phyloP scores from a whole-genome alignment of 495 filamentous ascomycete species.

The Penicillium diatomitis region DNA sequence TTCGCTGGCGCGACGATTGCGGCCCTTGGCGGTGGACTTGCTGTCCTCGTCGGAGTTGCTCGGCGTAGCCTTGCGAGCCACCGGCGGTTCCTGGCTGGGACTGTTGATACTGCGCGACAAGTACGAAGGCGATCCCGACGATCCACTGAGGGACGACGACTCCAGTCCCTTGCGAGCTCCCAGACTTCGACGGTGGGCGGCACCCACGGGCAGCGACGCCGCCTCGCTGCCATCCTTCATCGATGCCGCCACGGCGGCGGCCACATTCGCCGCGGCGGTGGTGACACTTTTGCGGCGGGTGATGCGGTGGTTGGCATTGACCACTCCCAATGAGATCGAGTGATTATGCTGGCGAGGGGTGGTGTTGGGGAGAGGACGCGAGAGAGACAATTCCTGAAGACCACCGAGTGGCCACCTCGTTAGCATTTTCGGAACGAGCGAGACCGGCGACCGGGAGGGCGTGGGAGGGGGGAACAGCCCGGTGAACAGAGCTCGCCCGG shows the following conservation, averaged over 20 bases:
- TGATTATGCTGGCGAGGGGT: constrained; percentile 72
- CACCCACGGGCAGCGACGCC: constrained; percentile 23
- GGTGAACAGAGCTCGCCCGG: not conserved
- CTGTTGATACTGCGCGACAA: constrained; percentile 43
- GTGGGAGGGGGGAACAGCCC: not conserved
- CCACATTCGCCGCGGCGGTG: constrained; percentile 64
- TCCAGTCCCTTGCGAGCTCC: constrained; percentile 38
- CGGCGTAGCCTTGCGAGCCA: constrained; percentile 41
- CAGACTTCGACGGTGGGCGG: constrained; percentile 37
- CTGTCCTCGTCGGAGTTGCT: constrained; percentile 39
- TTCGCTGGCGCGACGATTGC: constrained; percentile 76
- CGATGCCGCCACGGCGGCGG: constrained; percentile 66
- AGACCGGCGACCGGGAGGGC: not conserved
- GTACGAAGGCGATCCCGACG: constrained; percentile 32
- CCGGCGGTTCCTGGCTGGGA: constrained; percentile 40
- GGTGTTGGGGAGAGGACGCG: constrained; percentile 34
- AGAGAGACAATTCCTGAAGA: constrained; percentile 36
- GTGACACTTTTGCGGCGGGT: constrained; percentile 90
- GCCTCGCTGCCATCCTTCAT: constrained; percentile 51
- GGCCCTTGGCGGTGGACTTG: constrained; percentile 55
- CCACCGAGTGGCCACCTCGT: constrained; percentile 8
- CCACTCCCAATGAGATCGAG: constrained; percentile 67
- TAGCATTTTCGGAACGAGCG: constrained; percentile 1
- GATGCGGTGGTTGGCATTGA: constrained; percentile 75
- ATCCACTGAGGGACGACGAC: constrained; percentile 31